A percentile compares a stretch with the other conserved stretches of the same genome.
phyloP scores from a whole-genome alignment of 352 stramenopile species.

The Phytophthora vignae region DNA sequence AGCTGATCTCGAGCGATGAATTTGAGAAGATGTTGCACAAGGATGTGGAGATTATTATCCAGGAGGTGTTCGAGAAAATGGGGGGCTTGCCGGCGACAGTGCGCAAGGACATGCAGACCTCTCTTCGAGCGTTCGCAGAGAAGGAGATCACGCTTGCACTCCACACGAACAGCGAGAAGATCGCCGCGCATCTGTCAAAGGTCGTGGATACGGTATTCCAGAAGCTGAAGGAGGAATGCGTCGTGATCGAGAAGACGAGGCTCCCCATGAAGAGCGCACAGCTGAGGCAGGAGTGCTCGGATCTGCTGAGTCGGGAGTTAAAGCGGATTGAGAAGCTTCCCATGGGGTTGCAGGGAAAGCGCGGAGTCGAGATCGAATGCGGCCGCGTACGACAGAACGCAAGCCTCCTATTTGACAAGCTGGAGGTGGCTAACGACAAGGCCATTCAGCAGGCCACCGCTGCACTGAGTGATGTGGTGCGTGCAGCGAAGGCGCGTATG shows the following conservation, averaged over 20 bases:
- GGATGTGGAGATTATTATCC: slow-evolving; percentile 67
- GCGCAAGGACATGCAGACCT: slow-evolving; percentile 67
- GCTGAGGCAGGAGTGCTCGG: slow-evolving; percentile 59
- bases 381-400: slow-evolving; percentile 68
- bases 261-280: slow-evolving; percentile 67
- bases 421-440: slow-evolving; percentile 79
- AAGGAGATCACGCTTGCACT: slow-evolving; percentile 80
- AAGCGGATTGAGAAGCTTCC: slow-evolving; percentile 62
- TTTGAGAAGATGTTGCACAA: slow-evolving; percentile 66
- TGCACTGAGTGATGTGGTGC: slow-evolving; percentile 60
- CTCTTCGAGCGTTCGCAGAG: slow-evolving; percentile 55
- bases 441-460: slow-evolving; percentile 67
- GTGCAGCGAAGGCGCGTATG: slow-evolving; percentile 63
- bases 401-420: slow-evolving; percentile 71
- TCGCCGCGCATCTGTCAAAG: slow-evolving; percentile 54
- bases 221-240: slow-evolving; percentile 61
- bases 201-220: slow-evolving; percentile 66
- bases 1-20: slow-evolving; percentile 60
- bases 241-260: slow-evolving; percentile 60
- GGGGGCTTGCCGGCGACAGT: slow-evolving; percentile 53
- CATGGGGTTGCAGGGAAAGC: slow-evolving; percentile 50
- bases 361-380: slow-evolving; percentile 37
- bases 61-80: slow-evolving; percentile 63
- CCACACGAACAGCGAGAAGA: slow-evolving; percentile 77
- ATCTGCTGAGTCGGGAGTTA: slow-evolving; percentile 57